Percentiles rank a stretch among this genome's conserved stretches.
phyloP scores from a whole-genome alignment of 352 stramenopile species.

The Globisporangium iwayamae region DNA sequence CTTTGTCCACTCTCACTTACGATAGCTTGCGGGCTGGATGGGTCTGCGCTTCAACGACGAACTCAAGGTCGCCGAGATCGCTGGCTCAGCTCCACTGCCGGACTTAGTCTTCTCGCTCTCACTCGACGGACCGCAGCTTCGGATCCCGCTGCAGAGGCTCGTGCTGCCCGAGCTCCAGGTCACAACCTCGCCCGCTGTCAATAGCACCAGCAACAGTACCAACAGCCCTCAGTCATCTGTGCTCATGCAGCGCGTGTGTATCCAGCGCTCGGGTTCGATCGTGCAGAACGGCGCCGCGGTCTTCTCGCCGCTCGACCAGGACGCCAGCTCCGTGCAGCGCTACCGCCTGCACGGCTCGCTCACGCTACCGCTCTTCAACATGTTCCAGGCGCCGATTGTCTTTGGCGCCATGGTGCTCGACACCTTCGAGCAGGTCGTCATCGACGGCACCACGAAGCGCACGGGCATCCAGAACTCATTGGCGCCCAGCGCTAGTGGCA shows the following conservation, averaged over 20 bases:
- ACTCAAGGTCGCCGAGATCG: constrained; percentile 43
- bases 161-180: constrained; percentile 31
- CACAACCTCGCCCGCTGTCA: not conserved
- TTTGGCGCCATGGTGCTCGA: constrained; percentile 58
- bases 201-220: not conserved
- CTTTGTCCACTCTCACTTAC: not conserved
- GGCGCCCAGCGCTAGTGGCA: not conserved
- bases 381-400: constrained; percentile 57
- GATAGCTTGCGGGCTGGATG: constrained; percentile 49
- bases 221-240: constrained; percentile 14
- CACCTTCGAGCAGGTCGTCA: constrained; percentile 33
- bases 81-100: constrained; percentile 21
- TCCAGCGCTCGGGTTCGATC: constrained; percentile 53
- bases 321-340: constrained; percentile 34
- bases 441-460: constrained; percentile 44
- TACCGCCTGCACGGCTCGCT: constrained; percentile 49
- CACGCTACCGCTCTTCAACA: constrained; percentile 61
- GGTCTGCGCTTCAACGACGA: constrained; percentile 42
- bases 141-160: constrained; percentile 43
- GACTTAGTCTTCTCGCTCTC: constrained; percentile 46
- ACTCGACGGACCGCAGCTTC: constrained; percentile 25
- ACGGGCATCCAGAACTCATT: constrained; percentile 17
- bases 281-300: constrained; percentile 47
- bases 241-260: constrained; percentile 29
- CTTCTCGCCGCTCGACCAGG: constrained; percentile 42